Evolutionary conservation across 805 yeast species (phyloP).

Genomic region (Barnettozyma populi): DNA sequence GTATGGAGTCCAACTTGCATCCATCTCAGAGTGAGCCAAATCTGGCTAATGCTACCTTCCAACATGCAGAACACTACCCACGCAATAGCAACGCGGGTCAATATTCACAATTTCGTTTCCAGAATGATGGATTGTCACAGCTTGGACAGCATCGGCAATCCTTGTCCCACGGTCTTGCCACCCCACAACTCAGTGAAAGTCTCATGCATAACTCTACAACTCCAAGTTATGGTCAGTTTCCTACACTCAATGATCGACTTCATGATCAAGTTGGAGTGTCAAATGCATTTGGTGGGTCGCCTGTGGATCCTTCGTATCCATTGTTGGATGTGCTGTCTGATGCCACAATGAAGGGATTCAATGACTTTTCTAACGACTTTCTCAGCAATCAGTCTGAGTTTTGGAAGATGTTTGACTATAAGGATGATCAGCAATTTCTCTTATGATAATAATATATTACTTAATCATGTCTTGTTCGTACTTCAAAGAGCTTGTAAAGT

Average conservation of each 20-base stretch:
- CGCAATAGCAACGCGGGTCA: not conserved
- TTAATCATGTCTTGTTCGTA: not conserved
- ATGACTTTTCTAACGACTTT: conserved; percentile 15
- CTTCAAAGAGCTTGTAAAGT: too few relatives aligned
- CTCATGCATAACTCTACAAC: not conserved
- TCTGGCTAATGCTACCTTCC: not conserved
- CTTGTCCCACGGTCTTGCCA: conserved; percentile 1
- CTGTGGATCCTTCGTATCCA: conserved; percentile 10
- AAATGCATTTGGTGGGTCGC: not conserved
- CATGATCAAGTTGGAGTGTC: not conserved
- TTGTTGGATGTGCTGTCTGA: conserved; percentile 21
- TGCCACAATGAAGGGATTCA: conserved; percentile 22
- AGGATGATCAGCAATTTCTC: conserved; percentile 24
- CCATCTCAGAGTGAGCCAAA: conserved; percentile 5
- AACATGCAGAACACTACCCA: not conserved
- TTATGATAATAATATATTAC: conserved; percentile 5
- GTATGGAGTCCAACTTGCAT: not conserved
- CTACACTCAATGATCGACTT: not conserved
- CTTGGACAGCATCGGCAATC: conserved; percentile 9
- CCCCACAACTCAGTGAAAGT: not conserved
- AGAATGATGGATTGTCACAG: conserved; percentile 3
- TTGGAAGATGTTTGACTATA: conserved; percentile 24
- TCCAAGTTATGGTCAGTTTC: not conserved
- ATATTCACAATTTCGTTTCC: not conserved
- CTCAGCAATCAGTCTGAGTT: conserved; percentile 18